Evolutionary conservation across 163 green algal species (phyloP), one percentile per base, ranked within the genome.

Genomic region (Trebouxia gelatinosa): DNA sequence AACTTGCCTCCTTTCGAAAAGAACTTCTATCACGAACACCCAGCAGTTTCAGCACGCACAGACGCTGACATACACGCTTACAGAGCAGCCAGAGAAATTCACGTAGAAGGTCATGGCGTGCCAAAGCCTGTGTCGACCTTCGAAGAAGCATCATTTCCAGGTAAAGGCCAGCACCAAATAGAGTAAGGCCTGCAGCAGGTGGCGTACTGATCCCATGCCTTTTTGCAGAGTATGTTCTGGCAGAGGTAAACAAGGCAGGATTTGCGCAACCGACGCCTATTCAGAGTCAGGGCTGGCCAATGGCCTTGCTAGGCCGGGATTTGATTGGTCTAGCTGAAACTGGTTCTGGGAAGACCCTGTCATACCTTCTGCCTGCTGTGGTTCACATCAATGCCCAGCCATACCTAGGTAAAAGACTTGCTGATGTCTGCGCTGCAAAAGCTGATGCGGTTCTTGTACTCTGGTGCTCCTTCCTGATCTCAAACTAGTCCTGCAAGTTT

Each of bases 241-340:
- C 70, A 17, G 87, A 92, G 78, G 89, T 97, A 31, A 84, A 83
- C 31, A 85, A 84, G 28, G 93, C 92, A 19, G 92, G 93, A 2
- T 98, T 97, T 84, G 87, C 78, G 35, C 88, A 93, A 75, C 94
- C 94, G 3, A 98, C 95, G 1, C 87, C 96, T 19, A 99, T 99
- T 75, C 96, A 99, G 87, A 86, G 92, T 3, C 93, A 98, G 85
- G 92, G 92, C 38, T 99, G 96, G 96, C 96, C 96, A 16, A 98
- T 98, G 90, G 95, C 95, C 0, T 83, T 99, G 75, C 84, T 95
- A 70, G 96, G 96, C 0, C 81, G 94, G 26, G 96, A 99, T 84
- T 79, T 99, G 34, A 91, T 99, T 13, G 95, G 92, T 32, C 83
- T 99, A 26, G 95, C 96, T 2, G 93, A 99, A 84, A 99, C 96